Base-by-base conservation (phyloP, 2,329 filamentous ascomycete genomes). In the Alternaria triticina region DNA sequence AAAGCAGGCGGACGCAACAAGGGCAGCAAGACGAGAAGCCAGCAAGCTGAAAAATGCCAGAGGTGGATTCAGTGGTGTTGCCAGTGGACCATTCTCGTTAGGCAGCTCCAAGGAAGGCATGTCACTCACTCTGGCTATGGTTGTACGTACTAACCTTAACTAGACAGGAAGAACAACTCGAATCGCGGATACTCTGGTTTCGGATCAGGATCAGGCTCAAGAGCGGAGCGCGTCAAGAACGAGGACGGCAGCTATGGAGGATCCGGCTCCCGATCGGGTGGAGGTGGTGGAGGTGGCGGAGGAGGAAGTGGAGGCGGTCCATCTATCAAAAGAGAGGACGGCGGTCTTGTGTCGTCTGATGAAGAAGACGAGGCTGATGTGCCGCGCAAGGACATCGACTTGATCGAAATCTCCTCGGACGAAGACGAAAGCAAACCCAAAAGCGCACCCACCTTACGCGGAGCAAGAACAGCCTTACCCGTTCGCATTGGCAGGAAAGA, bases 331-430 rank as follows among this genome's bases (percentile, higher is more conserved):
- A 69, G 69, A 40, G 70, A 79, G 63, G 70, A 82, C 59, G 80
- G 80, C 10, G 82, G 79, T 17, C 79, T 83, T 57, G 79, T 82
- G 7, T 83, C 83, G 11, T 83, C 83, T 23, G 84, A 83, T 33
- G 84, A 85, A 51, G 85, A 87, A 36, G 80, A 83, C 58, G 86
- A 85, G 28, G 66, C 68, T 12, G 66, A 72, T 15, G 69, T 77
- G n/a, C 80, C 82, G 44, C 81, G 84, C 56, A 79, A 84, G 57
- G 84, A 87, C 65, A 86, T 90, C 59, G 87, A 90, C 66, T 76
- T 83, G n/a, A 87, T 87, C 46, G 85, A 88, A 65, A 84, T 89
- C 12, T 83, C 86, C 12, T 86, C 84, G 52, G 84, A 88, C 59
- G 86, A 86, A 28, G 82, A 84, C 49, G 77, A 81, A 17, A 62